These are phyloP conservation scores for Fusarium ramigenum DNA, from an alignment of 2,329 filamentous ascomycete species.

Conservation along the genomic window DNA sequence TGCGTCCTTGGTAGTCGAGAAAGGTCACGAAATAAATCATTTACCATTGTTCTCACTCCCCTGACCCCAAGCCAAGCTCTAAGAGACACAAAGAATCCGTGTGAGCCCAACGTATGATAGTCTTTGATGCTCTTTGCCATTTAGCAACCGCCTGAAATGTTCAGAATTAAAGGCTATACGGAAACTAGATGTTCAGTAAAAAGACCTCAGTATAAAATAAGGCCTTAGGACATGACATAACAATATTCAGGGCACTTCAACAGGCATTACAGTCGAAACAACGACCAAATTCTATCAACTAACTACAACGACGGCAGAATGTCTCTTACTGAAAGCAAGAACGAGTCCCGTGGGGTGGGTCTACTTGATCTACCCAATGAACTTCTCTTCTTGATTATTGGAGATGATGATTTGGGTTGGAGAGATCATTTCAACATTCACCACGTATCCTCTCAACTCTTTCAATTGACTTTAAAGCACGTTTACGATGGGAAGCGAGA, in stretches of 20 bases:
- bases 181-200: neutral
- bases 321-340: neutral
- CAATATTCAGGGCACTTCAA: neutral
- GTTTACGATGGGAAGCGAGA: neutral
- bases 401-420: neutral
- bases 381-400: neutral
- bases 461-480: neutral
- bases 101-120: neutral
- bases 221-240: no score
- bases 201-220: neutral
- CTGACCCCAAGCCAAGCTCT: neutral
- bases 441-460: neutral
- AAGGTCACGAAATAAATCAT: neutral
- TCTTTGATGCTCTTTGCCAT: no score
- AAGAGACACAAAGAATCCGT: neutral
- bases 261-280: neutral
- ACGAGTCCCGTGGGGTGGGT: rapidly evolving
- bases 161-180: neutral
- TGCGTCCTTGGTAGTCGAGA: no score
- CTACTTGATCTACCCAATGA: neutral
- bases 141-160: neutral
- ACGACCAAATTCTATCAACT: neutral
- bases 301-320: neutral
- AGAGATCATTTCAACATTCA: neutral
- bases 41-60: rapidly evolving